Evolutionary conservation across 1,284 basidiomycete species (phyloP), one percentile per base, ranked within the genome.

Genomic region (Jaminaea rosea): DNA sequence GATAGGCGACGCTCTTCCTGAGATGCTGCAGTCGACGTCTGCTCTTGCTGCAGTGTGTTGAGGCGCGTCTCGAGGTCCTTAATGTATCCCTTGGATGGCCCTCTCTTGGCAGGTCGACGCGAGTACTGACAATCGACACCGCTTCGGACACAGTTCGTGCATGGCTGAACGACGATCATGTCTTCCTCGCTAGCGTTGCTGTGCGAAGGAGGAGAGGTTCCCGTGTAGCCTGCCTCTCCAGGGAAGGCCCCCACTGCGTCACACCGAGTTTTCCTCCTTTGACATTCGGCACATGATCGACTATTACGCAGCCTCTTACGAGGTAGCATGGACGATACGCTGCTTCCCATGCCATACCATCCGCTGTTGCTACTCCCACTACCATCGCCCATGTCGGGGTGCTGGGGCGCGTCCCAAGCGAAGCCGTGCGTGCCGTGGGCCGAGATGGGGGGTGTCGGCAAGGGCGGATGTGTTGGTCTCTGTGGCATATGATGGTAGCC

Each of bases 11-110:
- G 29, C 19, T 49, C 46, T 1, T 19, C 52, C 4, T 55, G 52
- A 3, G 31, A 21, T 13, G 28, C 21, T 9, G 55, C 56, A 24
- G 46, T 44, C 2, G 47, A 19, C 7, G 55, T 50, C 17, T 54
- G 50, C 47, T 60, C 55, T 2, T 58, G 58, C 41, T 65, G 61
- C 48, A 65, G 59, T 42, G 60, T 59, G 46, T 63, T 57, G 44
- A 65, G 56, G n/a, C 63, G 57, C 24, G 56, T 41, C 27, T 65
- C 63, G 10, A 65, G 58, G 24, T 65, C 63, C 55, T 65, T 65
- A 50, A 65, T 63, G 42, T 65, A 65, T 11, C 61, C 63, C 32
- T 65, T 65, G 47, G 52, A 57, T 8, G 63, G 61, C 9, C 60
- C 61, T 13, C 63, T 55, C 45, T 65, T 65, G 45, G 58, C 55